Percentiles rank a stretch among this genome's conserved stretches.
Conservation (phyloP, 225 moss, liverwort and hornwort genomes). For the Marchantia polymorpha region DNA sequence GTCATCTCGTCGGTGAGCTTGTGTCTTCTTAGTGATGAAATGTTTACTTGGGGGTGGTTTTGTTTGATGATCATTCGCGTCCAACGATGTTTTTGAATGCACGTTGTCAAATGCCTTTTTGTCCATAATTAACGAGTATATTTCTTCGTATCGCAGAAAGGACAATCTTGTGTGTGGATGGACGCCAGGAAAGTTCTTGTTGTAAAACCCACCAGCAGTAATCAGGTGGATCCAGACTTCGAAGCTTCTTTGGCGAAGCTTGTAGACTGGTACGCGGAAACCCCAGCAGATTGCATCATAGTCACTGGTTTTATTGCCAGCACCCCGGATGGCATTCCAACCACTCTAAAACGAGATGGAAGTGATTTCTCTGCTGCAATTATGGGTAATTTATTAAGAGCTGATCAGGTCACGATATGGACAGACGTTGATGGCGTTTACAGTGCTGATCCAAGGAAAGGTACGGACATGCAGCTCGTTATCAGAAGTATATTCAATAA, state of each 20-base stretch:
- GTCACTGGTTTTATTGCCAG: constrained; percentile 96
- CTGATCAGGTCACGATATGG: constrained; percentile 88
- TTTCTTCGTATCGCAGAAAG: constrained; percentile 57
- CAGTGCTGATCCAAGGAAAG: constrained; percentile 97
- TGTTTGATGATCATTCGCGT: no score
- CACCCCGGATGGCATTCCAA: constrained; percentile 70
- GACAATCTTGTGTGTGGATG: constrained; percentile 94
- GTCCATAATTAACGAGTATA: neutral
- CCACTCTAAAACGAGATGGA: constrained; percentile 95
- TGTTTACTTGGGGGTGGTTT: neutral
- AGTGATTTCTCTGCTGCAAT: constrained; percentile 98
- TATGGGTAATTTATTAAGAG: constrained; percentile 77
- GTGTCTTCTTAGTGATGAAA: neutral
- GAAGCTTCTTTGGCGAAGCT: constrained; percentile 70
- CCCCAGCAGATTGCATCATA: constrained; percentile 81
- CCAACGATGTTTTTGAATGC: no score
- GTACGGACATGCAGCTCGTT: constrained; percentile 26
- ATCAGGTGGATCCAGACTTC: constrained; percentile 94
- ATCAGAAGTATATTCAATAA: neutral
- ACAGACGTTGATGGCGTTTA: constrained; percentile 96
- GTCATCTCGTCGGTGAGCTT: no score
- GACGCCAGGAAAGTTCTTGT: constrained; percentile 95
- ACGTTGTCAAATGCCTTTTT: neutral
- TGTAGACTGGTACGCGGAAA: constrained; percentile 72
- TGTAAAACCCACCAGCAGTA: constrained; percentile 63